A percentile compares a stretch with the other conserved stretches of the same genome.
These are phyloP conservation scores for Hibiscus tridactylites DNA, from an alignment of 345 rosid genomes.

Conservation along the genomic window DNA sequence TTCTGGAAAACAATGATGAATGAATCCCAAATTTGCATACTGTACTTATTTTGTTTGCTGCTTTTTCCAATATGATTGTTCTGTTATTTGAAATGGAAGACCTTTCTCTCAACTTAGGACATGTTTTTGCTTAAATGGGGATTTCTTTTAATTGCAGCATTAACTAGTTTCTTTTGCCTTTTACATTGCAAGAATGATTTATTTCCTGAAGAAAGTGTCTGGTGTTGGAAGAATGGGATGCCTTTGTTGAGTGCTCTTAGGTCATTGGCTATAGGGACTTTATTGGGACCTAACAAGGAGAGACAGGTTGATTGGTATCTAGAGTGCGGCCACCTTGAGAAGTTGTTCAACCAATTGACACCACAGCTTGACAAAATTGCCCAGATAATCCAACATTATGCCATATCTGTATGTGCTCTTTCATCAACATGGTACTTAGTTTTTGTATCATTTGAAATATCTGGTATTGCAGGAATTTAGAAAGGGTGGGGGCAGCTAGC, in stretches of 20 bases:
- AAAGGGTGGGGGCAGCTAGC: background rate
- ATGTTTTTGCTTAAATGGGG: constrained; percentile 3
- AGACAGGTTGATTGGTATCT: constrained; percentile 82
- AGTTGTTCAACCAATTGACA: constrained; percentile 63
- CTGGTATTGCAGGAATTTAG: constrained; percentile 3
- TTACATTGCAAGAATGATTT: constrained; percentile 66
- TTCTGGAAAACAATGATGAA: background rate
- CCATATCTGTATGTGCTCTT: constrained; percentile 70
- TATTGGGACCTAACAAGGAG: constrained; percentile 81
- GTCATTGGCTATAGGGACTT: constrained; percentile 71
- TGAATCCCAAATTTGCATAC: background rate
- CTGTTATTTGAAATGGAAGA: background rate
- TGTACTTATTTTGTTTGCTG: background rate
- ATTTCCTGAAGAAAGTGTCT: constrained; percentile 83
- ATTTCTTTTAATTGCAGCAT: constrained; percentile 11
- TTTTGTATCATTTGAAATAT: constrained; percentile 16
- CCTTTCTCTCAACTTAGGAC: background rate
- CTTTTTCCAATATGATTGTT: background rate
- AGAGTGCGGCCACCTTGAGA: constrained; percentile 59
- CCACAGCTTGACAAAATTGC: constrained; percentile 87
- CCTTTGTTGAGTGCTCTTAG: constrained; percentile 84
- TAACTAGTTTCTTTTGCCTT: constrained; percentile 27
- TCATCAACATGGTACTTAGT: background rate
- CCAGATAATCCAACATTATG: constrained; percentile 79
- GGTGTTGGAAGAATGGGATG: constrained; percentile 93